phyloP scores from a whole-genome alignment of 1,284 basidiomycete species.

The Leccinum laetum region DNA sequence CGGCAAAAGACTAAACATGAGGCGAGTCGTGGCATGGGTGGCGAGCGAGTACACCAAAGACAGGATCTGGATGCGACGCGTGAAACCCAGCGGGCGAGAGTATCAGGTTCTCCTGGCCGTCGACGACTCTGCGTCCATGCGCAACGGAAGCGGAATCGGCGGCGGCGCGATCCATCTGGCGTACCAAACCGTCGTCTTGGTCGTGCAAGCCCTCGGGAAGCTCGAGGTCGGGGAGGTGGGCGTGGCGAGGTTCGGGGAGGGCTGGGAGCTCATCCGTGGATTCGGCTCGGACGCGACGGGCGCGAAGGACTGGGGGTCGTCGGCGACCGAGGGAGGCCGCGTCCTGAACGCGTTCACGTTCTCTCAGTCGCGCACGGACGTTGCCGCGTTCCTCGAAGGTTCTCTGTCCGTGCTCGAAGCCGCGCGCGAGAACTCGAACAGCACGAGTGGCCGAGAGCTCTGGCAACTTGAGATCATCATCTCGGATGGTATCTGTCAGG shows the following conservation, averaged over 20 bases:
- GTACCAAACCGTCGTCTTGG: slow-evolving; percentile 92
- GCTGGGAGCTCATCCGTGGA: slow-evolving; percentile 86
- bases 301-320: slow-evolving; percentile 30
- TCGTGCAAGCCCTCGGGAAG: slow-evolving; percentile 87
- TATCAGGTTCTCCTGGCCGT: slow-evolving; percentile 96
- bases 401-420: slow-evolving; percentile 79
- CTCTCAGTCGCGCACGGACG: slow-evolving; percentile 90
- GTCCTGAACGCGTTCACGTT: slow-evolving; percentile 89
- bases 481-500: slow-evolving; percentile 97
- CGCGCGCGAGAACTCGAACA: slow-evolving; percentile 57
- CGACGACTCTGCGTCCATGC: slow-evolving; percentile 98
- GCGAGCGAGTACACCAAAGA: slow-evolving; percentile 99
- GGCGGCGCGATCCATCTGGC: slow-evolving; percentile 93
- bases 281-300: slow-evolving; percentile 67
- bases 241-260: slow-evolving; percentile 90
- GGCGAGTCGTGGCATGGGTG: slow-evolving; percentile 98
- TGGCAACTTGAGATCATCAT: slow-evolving; percentile 99
- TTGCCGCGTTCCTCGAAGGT: slow-evolving; percentile 83
- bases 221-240: slow-evolving; percentile 96
- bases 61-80: slow-evolving; percentile 98
- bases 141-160: slow-evolving; percentile 85
- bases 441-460: slow-evolving; percentile 70
- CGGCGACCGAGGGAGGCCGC: slow-evolving; percentile 28
- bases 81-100: slow-evolving; percentile 91
- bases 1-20: slow-evolving; percentile 99